Percentiles rank a stretch among this genome's conserved stretches.
phyloP scores from a whole-genome alignment of 805 yeast genomes.

The Nakazawaea wickerhamii region DNA sequence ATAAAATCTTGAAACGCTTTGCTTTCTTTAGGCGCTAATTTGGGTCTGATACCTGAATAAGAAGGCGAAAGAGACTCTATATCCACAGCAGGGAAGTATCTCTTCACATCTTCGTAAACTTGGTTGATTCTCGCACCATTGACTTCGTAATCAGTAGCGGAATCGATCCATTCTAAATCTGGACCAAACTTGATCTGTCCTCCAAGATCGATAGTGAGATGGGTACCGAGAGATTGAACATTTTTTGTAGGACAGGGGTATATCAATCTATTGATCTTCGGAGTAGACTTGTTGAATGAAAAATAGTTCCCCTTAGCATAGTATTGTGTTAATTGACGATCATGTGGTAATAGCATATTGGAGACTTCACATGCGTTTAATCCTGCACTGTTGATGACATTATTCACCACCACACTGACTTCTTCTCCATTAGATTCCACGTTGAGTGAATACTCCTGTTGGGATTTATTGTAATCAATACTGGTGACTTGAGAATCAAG shows the following conservation, averaged over 20 bases:
- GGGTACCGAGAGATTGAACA: constrained; percentile 80
- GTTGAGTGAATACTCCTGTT: constrained; percentile 22
- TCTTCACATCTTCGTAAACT: constrained; percentile 53
- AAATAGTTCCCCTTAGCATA: constrained; percentile 88
- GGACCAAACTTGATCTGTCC: constrained; percentile 85
- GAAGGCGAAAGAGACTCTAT: constrained; percentile 51
- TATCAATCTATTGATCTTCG: constrained; percentile 50
- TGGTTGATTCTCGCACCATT: constrained; percentile 40
- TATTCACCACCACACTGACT: constrained; percentile 43
- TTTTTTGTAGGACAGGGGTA: constrained; percentile 75
- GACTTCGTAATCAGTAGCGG: constrained; percentile 43
- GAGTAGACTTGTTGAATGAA: constrained; percentile 42
- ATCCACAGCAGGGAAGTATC: constrained; percentile 60
- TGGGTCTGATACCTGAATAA: constrained; percentile 84
- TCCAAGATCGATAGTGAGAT: constrained; percentile 75
- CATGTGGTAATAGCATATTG: constrained; percentile 60
- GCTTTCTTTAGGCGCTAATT: constrained; percentile 43
- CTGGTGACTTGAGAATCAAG: constrained; percentile 52
- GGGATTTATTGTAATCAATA: constrained; percentile 23
- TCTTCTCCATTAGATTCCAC: constrained; percentile 25
- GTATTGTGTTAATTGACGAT: constrained; percentile 49
- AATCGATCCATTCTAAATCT: constrained; percentile 74
- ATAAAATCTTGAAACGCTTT: constrained; percentile 64
- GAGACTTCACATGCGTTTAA: constrained; percentile 67
- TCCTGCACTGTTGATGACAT: constrained; percentile 77